Evolutionary conservation across 108 stramenopile genomes (phyloP).

Genomic region (Cyclotella baltica): DNA sequence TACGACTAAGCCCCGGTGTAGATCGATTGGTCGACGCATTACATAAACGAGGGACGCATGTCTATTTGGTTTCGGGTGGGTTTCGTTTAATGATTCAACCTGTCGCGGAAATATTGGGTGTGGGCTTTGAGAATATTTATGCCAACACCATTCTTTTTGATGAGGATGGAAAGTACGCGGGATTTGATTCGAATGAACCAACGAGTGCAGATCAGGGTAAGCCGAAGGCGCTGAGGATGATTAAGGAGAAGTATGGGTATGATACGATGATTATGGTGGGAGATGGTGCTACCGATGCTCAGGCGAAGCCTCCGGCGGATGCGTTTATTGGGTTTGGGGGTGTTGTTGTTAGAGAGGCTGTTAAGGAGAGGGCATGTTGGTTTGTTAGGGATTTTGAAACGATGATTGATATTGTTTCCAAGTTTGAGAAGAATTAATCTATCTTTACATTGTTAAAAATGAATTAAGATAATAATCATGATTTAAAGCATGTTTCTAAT

Average conservation of each 20-base stretch:
- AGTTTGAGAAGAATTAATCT: slow-evolving; percentile 12
- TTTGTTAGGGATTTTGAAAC: slow-evolving; percentile 92
- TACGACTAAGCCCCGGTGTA: slow-evolving; percentile 83
- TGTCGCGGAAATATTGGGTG: slow-evolving; percentile 77
- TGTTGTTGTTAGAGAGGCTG: slow-evolving; percentile 84
- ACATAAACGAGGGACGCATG: slow-evolving; percentile 75
- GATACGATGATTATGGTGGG: slow-evolving; percentile 95
- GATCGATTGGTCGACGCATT: slow-evolving; percentile 76
- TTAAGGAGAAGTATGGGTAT: slow-evolving; percentile 71
- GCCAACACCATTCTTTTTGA: slow-evolving; percentile 95
- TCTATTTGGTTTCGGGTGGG: slow-evolving; percentile 97
- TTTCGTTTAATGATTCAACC: slow-evolving; percentile 99
- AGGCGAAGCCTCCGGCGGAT: slow-evolving; percentile 97
- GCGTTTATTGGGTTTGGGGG: slow-evolving; percentile 99
- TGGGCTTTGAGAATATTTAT: slow-evolving; percentile 75
- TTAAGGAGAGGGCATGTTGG: slow-evolving; percentile 93
- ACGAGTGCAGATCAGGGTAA: slow-evolving; percentile 96
- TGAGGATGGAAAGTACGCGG: slow-evolving; percentile 78
- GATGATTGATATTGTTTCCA: slow-evolving; percentile 71
- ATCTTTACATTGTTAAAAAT: no score
- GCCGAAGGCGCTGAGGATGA: slow-evolving; percentile 80
- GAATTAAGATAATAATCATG: no score
- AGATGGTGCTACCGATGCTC: slow-evolving; percentile 99
- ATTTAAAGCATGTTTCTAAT: no score
- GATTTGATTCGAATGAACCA: slow-evolving; percentile 93